Base-by-base conservation (phyloP, 208 protist species). In the Crithidia acanthocephali region DNA sequence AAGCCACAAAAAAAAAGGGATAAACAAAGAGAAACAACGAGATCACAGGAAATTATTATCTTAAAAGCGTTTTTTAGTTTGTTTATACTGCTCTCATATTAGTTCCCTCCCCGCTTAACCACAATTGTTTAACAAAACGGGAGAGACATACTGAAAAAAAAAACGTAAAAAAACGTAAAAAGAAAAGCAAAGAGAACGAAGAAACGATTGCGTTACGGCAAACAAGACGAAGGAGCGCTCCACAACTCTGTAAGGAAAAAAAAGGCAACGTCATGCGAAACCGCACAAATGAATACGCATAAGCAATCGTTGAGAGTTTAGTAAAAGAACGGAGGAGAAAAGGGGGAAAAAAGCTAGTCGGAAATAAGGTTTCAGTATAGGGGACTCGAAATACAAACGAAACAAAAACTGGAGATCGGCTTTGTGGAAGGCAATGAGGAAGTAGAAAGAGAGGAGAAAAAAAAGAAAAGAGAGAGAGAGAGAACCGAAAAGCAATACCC, bases 301-400 rank as follows among this genome's bases (percentile, higher is more conserved):
- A 40, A 40, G 47, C 44, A 52, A 66, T 32, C 60, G 25, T 63
- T 50, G 57, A 40, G 35, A 13, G 11, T 40, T 40, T 35, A 57
- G 70, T 30, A 60, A 67, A 56, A 50, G 45, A 64, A 67, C 37
- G 52, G 27, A 75, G 64, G 37, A 68, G 10, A 65, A 62, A 53
- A 63, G 2, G 63, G 7, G 63, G 7, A 56, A 11, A 71, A 7
- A 70, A 44, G n/a, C 9, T n/a, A 48, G 16, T 48, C 44, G 25
- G 37, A 60, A 70, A 35, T 22, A 57, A 8, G 20, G 28, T 16
- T 57, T 57, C 8, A 57, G 52, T 57, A 37, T 57, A 57, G 18
- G 8, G 52, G 52, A 37, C 9, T 57, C 52, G 30, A 37, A 20
- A 64, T 58, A 44, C 28, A 23, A 18, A 40, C n/a, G 15, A 53